Evolutionary conservation across 2,329 filamentous ascomycete genomes (phyloP).

Genomic region (Botryotinia narcissicola): DNA sequence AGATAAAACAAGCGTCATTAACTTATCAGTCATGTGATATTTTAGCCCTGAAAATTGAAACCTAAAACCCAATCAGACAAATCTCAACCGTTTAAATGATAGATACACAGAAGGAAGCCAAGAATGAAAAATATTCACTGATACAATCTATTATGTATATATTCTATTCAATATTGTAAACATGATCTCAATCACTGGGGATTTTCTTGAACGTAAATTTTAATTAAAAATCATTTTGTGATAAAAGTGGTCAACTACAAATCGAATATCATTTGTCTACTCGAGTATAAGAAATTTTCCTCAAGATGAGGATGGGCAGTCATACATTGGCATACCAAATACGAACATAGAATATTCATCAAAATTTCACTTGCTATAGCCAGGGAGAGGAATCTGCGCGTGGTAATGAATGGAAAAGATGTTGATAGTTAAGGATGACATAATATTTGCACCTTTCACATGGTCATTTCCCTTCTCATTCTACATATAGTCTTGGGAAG

Average conservation of each 20-base stretch:
- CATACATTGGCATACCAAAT: background rate
- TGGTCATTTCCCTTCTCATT: background rate
- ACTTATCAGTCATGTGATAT: slow-evolving; percentile 16
- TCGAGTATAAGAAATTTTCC: background rate
- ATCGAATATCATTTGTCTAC: background rate
- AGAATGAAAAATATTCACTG: background rate
- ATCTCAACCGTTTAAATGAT: slow-evolving; percentile 9
- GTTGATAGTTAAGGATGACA: background rate
- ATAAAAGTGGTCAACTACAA: background rate
- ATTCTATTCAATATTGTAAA: background rate
- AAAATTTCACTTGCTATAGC: background rate
- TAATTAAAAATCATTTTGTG: background rate
- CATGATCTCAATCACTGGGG: background rate
- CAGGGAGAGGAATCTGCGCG: background rate
- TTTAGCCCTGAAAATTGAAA: slow-evolving; percentile 18
- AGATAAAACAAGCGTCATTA: slow-evolving; percentile 12
- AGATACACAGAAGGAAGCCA: slow-evolving; percentile 10
- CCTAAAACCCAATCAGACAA: slow-evolving; percentile 16
- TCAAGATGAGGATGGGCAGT: background rate
- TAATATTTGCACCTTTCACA: background rate
- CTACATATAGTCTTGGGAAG: background rate
- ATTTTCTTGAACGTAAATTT: background rate
- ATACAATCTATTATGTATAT: background rate
- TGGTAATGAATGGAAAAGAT: background rate
- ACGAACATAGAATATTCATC: background rate